These are phyloP conservation scores for Agroathelia rolfsii DNA, from an alignment of 1,284 basidiomycete species.

Conservation along the genomic window DNA sequence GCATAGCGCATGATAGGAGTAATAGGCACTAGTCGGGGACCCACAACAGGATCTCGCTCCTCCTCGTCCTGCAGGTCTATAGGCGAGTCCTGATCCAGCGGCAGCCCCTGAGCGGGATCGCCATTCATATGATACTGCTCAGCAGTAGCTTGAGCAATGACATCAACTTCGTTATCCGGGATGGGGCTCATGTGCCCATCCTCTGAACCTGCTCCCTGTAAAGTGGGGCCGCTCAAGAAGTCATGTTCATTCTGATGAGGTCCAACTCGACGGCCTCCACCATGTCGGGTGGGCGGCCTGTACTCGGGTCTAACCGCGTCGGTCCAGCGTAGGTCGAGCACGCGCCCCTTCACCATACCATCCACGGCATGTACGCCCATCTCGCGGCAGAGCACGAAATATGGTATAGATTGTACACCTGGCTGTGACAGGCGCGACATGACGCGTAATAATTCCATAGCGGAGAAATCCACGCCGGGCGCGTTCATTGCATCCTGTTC, in stretches of 20 bases:
- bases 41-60: conserved; percentile 45
- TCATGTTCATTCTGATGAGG: too few species aligned
- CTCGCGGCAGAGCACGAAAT: conserved; percentile 70
- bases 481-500: conserved; percentile 19
- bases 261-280: conserved; percentile 10
- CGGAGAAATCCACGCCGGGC: conserved; percentile 49
- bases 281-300: conserved; percentile 19
- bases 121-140: too few species aligned
- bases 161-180: conserved; percentile 19
- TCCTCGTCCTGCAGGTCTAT: conserved; percentile 18
- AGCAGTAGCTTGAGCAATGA: too few species aligned
- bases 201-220: conserved; percentile 26
- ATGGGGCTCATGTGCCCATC: conserved; percentile 40
- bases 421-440: conserved; percentile 63
- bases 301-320: conserved; percentile 39
- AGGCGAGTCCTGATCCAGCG: conserved; percentile 20
- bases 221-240: conserved; percentile 24
- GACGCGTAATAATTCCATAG: conserved; percentile 64
- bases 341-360: conserved; percentile 66
- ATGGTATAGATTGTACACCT: conserved; percentile 50
- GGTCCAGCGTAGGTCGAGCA: conserved; percentile 70
- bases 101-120: too few species aligned
- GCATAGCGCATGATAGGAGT: conserved; percentile 73
- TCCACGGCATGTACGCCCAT: conserved; percentile 70
- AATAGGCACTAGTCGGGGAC: conserved; percentile 61